A percentile compares a stretch with the other conserved stretches of the same genome.
These are phyloP conservation scores for Agrocybe praecox DNA, from an alignment of 768 basidiomycete species.

Conservation along the genomic window DNA sequence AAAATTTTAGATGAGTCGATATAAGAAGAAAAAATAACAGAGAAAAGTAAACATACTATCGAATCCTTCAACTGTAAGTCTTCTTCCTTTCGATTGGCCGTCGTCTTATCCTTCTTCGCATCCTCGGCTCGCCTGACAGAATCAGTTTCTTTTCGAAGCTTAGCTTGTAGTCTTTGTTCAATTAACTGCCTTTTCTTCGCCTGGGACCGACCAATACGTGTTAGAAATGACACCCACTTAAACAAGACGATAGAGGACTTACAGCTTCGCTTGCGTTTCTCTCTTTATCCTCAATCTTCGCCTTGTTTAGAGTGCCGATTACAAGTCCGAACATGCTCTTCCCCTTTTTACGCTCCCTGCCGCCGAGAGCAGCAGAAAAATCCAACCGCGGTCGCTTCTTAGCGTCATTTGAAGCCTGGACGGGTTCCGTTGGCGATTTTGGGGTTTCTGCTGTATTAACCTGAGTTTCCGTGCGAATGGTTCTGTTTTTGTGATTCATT, in stretches of 20 bases:
- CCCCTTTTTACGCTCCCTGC: constrained; percentile 77
- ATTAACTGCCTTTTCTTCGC: constrained; percentile 84
- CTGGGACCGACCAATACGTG: constrained; percentile 35
- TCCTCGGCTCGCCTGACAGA: constrained; percentile 85
- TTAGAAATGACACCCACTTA: neutral
- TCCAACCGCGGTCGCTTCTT: constrained; percentile 79
- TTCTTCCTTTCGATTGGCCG: constrained; percentile 79
- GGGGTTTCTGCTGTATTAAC: constrained; percentile 30
- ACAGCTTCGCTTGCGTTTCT: constrained; percentile 86
- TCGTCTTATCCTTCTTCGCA: constrained; percentile 80
- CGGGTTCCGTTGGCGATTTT: constrained; percentile 46
- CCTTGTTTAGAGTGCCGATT: constrained; percentile 83
- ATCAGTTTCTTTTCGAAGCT: constrained; percentile 84
- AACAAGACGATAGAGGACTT: constrained; percentile 18
- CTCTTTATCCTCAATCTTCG: constrained; percentile 85
- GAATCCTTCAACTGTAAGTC: constrained; percentile 82
- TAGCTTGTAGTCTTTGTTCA: constrained; percentile 84
- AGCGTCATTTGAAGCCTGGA: constrained; percentile 42
- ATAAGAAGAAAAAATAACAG: neutral
- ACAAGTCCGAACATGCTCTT: constrained; percentile 88
- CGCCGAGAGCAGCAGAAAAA: constrained; percentile 43
- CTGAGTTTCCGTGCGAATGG: constrained; percentile 30
- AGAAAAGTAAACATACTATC: constrained; percentile 52
- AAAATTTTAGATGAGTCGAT: neutral
- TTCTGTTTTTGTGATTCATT: constrained; percentile 10